These are phyloP conservation scores for Colletotrichum coccodes DNA, from an alignment of 2,329 filamentous ascomycete species.

Conservation along the genomic window DNA sequence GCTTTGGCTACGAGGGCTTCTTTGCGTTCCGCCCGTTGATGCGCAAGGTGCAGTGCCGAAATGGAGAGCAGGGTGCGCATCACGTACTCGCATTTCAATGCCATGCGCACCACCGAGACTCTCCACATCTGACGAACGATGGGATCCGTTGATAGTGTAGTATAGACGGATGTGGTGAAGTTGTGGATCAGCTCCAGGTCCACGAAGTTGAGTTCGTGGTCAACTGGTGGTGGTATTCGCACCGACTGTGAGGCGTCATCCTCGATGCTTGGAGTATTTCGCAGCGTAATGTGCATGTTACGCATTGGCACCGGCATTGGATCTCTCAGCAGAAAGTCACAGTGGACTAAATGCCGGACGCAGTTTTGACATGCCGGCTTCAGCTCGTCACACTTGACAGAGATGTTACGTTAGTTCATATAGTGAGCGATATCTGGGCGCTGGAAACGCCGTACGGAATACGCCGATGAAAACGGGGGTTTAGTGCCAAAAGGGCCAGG, in stretches of 20 bases:
- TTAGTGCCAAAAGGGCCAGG: not conserved
- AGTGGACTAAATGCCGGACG: slow-evolving; percentile 38
- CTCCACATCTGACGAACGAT: slow-evolving; percentile 56
- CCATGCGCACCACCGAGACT: slow-evolving; percentile 56
- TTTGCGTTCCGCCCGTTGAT: slow-evolving; percentile 47
- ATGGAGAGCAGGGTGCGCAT: slow-evolving; percentile 61
- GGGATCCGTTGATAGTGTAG: slow-evolving; percentile 54
- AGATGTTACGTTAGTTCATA: not conserved
- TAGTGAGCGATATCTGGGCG: no score
- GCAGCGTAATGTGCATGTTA: slow-evolving; percentile 7
- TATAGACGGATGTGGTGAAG: slow-evolving; percentile 58
- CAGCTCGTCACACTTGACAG: slow-evolving; percentile 39
- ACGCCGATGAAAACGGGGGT: not conserved
- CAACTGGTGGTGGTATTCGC: slow-evolving; percentile 22
- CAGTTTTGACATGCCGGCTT: slow-evolving; percentile 40
- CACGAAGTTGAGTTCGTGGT: slow-evolving; percentile 45
- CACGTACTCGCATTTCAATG: slow-evolving; percentile 56
- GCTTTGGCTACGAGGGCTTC: slow-evolving; percentile 46
- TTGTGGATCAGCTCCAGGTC: slow-evolving; percentile 66
- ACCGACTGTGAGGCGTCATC: not conserved
- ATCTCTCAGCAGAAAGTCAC: slow-evolving; percentile 36
- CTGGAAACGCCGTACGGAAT: no score
- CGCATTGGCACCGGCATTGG: not conserved
- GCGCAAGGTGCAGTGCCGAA: slow-evolving; percentile 59
- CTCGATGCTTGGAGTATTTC: not conserved